phyloP scores from a whole-genome alignment of 495 filamentous ascomycete species.

The Penicillium mononematosum region DNA sequence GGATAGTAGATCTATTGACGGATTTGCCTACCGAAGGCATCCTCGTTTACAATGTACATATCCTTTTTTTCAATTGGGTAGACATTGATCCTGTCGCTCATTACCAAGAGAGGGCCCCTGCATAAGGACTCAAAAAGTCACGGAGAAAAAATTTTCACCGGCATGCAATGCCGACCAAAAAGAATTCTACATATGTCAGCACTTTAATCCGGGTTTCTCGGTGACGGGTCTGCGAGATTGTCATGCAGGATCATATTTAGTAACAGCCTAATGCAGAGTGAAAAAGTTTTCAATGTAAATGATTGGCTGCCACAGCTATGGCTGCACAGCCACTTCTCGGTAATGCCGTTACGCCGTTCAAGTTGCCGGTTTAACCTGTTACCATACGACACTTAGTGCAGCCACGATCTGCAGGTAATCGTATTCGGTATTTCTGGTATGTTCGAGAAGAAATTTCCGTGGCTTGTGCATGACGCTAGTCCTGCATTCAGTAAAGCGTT shows the following conservation, averaged over 20 bases:
- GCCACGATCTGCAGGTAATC: slow-evolving; percentile 1
- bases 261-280: slow-evolving; percentile 8
- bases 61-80: slow-evolving; percentile 2
- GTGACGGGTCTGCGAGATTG: not conserved
- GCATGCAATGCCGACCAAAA: slow-evolving; percentile 6
- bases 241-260: slow-evolving; percentile 11
- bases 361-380: slow-evolving; percentile 14
- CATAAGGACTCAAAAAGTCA: not conserved
- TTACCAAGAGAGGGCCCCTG: slow-evolving; percentile 7
- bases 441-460: slow-evolving; percentile 7
- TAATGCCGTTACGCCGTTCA: slow-evolving; percentile 7
- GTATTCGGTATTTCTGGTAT: slow-evolving; percentile 12
- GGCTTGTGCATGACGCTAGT: slow-evolving; percentile 7
- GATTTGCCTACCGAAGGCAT: not conserved
- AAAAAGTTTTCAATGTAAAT: slow-evolving; percentile 11
- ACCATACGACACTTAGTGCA: slow-evolving; percentile 1
- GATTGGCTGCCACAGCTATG: not conserved
- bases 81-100: not conserved
- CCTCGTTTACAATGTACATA: not conserved
- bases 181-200: slow-evolving; percentile 1
- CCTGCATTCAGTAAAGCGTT: not conserved
- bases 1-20: not conserved
- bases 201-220: slow-evolving; percentile 6
- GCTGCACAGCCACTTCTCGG: slow-evolving; percentile 13
- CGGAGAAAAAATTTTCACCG: slow-evolving; percentile 12